Conservation (phyloP, 495 filamentous ascomycete species). For the Daldinia decipiens region DNA sequence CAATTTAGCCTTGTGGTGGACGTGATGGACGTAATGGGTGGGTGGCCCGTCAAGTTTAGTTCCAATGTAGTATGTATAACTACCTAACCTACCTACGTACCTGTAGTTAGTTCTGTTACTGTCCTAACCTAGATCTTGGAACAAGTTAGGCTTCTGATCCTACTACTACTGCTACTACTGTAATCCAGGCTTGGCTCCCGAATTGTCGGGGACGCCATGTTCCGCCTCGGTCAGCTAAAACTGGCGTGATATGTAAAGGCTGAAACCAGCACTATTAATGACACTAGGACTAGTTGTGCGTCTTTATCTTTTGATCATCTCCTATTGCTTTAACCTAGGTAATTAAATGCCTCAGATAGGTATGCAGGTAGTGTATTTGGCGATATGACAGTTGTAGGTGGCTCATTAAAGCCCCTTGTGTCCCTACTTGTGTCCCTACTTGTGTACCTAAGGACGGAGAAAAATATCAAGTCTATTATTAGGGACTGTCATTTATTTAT, state of each 20-base stretch:
- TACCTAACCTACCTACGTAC: too few species aligned
- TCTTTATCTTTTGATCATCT: conserved; percentile 14
- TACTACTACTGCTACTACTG: conserved; percentile 14
- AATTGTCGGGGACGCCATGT: conserved; percentile 39
- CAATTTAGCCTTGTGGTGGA: conserved; percentile 18
- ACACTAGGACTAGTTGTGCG: not conserved
- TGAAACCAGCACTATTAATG: conserved; percentile 21
- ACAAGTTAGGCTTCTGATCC: conserved; percentile 30
- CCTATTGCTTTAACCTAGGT: not conserved
- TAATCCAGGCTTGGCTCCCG: conserved; percentile 36
- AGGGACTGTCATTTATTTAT: too few species aligned
- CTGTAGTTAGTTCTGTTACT: conserved; percentile 16
- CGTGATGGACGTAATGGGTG: conserved; percentile 25
- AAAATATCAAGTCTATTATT: conserved; percentile 6
- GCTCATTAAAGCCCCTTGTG: conserved; percentile 21
- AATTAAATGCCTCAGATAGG: not conserved
- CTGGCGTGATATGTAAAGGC: conserved; percentile 22
- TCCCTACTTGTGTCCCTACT: too few species aligned
- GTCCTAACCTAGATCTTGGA: conserved; percentile 42
- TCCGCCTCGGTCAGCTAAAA: conserved; percentile 32
- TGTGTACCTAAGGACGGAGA: conserved; percentile 31
- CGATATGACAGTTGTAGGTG: conserved; percentile 17
- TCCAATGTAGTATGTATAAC: too few species aligned
- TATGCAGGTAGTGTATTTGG: not conserved
- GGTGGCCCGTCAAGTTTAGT: conserved; percentile 20